phyloP scores from a whole-genome alignment of 164 flowering plant genomes.

The Macadamia tetraphylla region DNA sequence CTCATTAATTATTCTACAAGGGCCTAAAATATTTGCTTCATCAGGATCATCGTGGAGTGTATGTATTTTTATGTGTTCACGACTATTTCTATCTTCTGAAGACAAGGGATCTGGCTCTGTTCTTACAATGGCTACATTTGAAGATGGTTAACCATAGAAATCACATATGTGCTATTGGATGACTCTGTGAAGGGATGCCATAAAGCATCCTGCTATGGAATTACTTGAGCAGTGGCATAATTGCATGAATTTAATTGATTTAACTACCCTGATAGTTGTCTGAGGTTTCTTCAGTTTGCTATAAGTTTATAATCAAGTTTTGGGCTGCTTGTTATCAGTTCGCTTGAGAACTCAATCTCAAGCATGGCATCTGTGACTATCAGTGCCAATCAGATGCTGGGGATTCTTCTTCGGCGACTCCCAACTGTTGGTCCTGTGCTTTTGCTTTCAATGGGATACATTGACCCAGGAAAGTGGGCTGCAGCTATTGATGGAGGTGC shows the following conservation, averaged over 20 bases:
- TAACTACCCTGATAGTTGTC: neutral
- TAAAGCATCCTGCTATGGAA: constrained; percentile 6
- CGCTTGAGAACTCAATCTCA: constrained; percentile 4
- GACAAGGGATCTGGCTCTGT: constrained; percentile 7
- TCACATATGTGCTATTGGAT: constrained; percentile 11
- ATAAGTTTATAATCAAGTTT: constrained; percentile 13
- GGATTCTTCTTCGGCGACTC: constrained; percentile 33
- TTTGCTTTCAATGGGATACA: constrained; percentile 65
- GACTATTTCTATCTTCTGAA: constrained; percentile 3
- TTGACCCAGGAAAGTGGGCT: constrained; percentile 98
- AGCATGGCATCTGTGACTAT: constrained; percentile 49
- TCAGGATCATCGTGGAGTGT: constrained; percentile 5
- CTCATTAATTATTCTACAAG: neutral
- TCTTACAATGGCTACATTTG: constrained; percentile 2
- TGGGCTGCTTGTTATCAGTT: constrained; percentile 4
- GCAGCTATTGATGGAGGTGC: constrained; percentile 88
- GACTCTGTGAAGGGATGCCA: constrained; percentile 14
- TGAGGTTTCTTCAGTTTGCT: constrained; percentile 14
- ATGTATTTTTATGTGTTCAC: constrained; percentile 8
- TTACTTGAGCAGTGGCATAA: constrained; percentile 1
- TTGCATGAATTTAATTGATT: constrained; percentile 2
- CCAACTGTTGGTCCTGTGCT: constrained; percentile 63
- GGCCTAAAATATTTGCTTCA: constrained; percentile 3
- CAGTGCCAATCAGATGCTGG: constrained; percentile 20
- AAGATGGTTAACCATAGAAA: constrained; percentile 20